Evolutionary conservation across 179 eudicot species (phyloP), one percentile per base, ranked within the genome.

Genomic region (Pouteria campechiana): DNA sequence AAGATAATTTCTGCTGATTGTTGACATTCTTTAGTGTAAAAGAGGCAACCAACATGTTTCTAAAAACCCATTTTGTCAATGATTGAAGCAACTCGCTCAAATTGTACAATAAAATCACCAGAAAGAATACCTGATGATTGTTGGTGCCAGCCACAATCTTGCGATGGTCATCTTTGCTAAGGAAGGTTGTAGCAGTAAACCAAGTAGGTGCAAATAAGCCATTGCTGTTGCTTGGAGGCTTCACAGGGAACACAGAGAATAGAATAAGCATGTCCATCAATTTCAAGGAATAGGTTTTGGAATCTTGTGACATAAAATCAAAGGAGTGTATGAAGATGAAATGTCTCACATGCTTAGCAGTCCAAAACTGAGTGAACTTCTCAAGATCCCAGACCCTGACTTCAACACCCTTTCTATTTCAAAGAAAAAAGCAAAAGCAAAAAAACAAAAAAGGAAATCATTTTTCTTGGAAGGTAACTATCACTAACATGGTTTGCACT

Each of bases 101-200:
- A n/a, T n/a, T n/a, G n/a, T n/a, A n/a, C n/a, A n/a, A n/a, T n/a
- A n/a, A n/a, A n/a, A 43, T 27, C 5, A 3, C 11, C 10, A 14
- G 3, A 13, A 27, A 42, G 7, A 12, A 55, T 77, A 90, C 98
- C 98, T 90, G 90, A 61, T 86, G 79, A 45, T 45, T 63, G 46
- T 67, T 73, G 40, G 98, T 90, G 58, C 98, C 98, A 50, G 90
- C 78, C 32, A 79, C 95, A 67, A 90, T 51, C 67, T 86, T 90
- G 2, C 94, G 90, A 54, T 90, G 95, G 67, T 86, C 95, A 67
- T 86, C 94, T 15, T 86, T 76, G 50, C 55, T 69, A 32, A 90
- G 61, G 55, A 76, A 90, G 32, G 95, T 76, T 49, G 82, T 63
- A 20, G 94, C 81, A 35, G 95, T 74, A 70, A 86, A 79, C 69